phyloP scores from a whole-genome alignment of 1,139 yeast species.

The Geotrichum aggregatum region DNA sequence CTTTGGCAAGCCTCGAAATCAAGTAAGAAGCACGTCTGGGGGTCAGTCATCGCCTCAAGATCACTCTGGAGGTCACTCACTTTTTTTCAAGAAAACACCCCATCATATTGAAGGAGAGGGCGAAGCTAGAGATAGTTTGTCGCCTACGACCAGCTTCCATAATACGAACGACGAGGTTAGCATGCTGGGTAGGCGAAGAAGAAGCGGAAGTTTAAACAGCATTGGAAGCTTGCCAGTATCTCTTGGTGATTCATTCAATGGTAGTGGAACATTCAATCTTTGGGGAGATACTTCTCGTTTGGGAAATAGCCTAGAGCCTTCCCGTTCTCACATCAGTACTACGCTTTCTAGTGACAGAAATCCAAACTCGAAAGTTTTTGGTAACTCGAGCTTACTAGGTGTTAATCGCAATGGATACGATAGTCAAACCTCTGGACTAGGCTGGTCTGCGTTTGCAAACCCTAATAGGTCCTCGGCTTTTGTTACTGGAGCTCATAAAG shows the following conservation, averaged over 20 bases:
- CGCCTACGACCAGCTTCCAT: conserved; percentile 5
- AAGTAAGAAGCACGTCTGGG: conserved; percentile 11
- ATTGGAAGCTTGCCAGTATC: conserved; percentile 19
- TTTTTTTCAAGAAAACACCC: conserved; percentile 9
- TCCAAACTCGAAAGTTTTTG: conserved; percentile 12
- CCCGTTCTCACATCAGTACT: conserved; percentile 19
- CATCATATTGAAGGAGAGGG: conserved; percentile 6
- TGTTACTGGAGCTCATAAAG: conserved; percentile 7
- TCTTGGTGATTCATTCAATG: conserved; percentile 21
- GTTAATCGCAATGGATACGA: conserved; percentile 16
- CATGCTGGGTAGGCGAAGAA: conserved; percentile 8
- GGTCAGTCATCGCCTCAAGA: conserved; percentile 8
- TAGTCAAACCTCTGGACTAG: conserved; percentile 16
- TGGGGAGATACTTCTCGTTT: conserved; percentile 15
- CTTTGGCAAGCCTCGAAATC: conserved; percentile 20
- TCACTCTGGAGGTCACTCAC: conserved; percentile 7
- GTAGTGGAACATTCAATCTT: conserved; percentile 14
- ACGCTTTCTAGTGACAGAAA: conserved; percentile 19
- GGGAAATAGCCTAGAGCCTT: conserved; percentile 14
- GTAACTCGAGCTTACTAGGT: conserved; percentile 8
- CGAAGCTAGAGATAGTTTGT: neutral
- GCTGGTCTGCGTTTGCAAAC: conserved; percentile 16
- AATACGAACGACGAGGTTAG: conserved; percentile 9
- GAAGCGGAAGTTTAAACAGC: conserved; percentile 21
- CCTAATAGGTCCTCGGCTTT: conserved; percentile 8